Evolutionary conservation across 495 filamentous ascomycete genomes (phyloP).

Genomic region (Chlorociboria aeruginascens): DNA sequence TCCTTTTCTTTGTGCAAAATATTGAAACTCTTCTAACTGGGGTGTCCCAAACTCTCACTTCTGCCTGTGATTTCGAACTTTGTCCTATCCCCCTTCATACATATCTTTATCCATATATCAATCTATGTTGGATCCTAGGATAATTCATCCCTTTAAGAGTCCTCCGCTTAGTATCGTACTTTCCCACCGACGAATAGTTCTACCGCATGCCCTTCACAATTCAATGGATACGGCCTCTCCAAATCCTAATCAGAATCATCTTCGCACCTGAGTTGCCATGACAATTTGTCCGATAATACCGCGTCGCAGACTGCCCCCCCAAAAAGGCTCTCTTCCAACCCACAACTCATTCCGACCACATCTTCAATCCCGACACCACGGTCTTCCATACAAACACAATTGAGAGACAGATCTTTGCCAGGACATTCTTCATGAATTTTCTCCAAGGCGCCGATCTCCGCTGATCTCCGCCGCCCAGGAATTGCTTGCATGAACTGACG

Average conservation of each 20-base stretch:
- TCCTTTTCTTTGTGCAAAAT: slow-evolving; percentile 64
- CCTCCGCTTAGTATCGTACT: not conserved
- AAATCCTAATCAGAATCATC: not conserved
- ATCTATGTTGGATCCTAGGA: slow-evolving; percentile 62
- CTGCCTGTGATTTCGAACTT: slow-evolving; percentile 61
- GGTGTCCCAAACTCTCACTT: slow-evolving; percentile 51
- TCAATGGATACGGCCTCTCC: not conserved
- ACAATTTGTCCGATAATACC: not conserved
- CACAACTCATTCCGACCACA: not conserved
- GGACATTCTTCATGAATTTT: not conserved
- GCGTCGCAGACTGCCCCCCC: not conserved
- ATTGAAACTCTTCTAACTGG: slow-evolving; percentile 54
- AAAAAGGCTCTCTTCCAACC: not conserved
- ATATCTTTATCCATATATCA: slow-evolving; percentile 58
- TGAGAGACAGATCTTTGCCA: not conserved
- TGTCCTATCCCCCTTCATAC: slow-evolving; percentile 50
- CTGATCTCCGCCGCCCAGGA: not conserved
- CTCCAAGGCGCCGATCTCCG: no score
- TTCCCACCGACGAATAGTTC: not conserved
- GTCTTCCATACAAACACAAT: not conserved
- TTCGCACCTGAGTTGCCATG: not conserved
- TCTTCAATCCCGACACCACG: not conserved
- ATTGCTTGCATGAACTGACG: not conserved
- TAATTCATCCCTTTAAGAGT: slow-evolving; percentile 21
- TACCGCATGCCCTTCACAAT: not conserved